These are phyloP conservation scores for Arachnomyces sp. DNA, from an alignment of 2,329 filamentous ascomycete genomes.

Conservation along the genomic window DNA sequence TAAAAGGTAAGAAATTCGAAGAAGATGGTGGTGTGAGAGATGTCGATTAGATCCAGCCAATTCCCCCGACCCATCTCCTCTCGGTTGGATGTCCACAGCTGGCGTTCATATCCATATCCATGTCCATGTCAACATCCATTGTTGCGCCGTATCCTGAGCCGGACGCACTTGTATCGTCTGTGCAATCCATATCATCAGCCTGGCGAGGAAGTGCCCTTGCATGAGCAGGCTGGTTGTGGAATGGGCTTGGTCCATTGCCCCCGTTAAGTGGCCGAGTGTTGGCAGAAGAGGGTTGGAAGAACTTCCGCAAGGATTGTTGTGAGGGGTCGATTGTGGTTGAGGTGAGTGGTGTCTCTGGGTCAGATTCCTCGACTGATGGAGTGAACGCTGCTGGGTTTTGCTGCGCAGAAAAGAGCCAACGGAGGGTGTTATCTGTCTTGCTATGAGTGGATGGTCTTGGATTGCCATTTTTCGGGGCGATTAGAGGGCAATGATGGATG, in stretches of 20 bases:
- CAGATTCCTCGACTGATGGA: slow-evolving; percentile 16
- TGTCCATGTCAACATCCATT: slow-evolving; percentile 22
- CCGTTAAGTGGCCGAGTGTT: too few relatives aligned
- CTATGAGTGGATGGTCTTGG: slow-evolving; percentile 13
- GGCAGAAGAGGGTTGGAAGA: slow-evolving; percentile 25
- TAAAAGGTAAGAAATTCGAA: too few relatives aligned
- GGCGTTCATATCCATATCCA: slow-evolving; percentile 19
- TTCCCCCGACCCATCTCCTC: slow-evolving; percentile 20
- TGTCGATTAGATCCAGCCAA: slow-evolving; percentile 24
- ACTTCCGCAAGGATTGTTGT: slow-evolving; percentile 32
- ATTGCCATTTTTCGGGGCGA: not conserved
- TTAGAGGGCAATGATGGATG: not conserved
- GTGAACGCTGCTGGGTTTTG: slow-evolving; percentile 16
- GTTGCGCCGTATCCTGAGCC: slow-evolving; percentile 12
- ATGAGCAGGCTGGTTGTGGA: slow-evolving; percentile 1
- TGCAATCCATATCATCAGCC: slow-evolving; percentile 12
- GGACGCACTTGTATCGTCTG: slow-evolving; percentile 13
- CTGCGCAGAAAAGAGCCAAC: slow-evolving; percentile 35
- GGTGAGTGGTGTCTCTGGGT: slow-evolving; percentile 18
- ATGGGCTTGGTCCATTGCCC: too few relatives aligned
- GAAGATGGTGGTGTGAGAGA: too few relatives aligned
- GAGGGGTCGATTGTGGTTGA: slow-evolving; percentile 28
- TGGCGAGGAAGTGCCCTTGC: slow-evolving; percentile 15
- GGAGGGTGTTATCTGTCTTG: slow-evolving; percentile 33
- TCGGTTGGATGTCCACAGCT: slow-evolving; percentile 12